These are phyloP conservation scores for Pseudocercospora fijiensis DNA, from an alignment of 2,329 filamentous ascomycete species.

Conservation along the genomic window DNA sequence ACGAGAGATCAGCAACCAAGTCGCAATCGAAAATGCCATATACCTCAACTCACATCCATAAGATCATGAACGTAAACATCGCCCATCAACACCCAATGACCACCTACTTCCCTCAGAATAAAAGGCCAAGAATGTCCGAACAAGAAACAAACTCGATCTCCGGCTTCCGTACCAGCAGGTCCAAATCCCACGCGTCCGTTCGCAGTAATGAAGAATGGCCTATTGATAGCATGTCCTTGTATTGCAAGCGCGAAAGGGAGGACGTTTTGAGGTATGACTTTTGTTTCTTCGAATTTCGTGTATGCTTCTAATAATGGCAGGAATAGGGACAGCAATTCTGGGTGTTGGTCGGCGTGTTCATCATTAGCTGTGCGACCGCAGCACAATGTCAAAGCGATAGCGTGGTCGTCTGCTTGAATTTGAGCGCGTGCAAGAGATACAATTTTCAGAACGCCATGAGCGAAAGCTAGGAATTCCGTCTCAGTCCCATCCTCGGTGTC, in stretches of 20 bases:
- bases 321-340: neutral
- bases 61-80: constrained; percentile 10
- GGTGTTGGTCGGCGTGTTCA: neutral
- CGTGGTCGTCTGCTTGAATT: neutral
- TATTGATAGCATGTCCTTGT: neutral
- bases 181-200: neutral
- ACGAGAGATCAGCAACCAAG: neutral
- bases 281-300: neutral
- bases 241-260: neutral
- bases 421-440: neutral
- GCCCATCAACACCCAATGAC: constrained; percentile 1
- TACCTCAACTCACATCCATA: constrained; percentile 11
- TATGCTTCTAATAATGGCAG: neutral
- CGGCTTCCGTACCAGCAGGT: neutral
- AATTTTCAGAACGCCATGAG: neutral
- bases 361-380: neutral
- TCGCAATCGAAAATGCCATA: neutral
- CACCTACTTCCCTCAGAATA: neutral
- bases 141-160: constrained; percentile 3
- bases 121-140: neutral
- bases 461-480: neutral
- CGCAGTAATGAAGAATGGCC: constrained; percentile 5
- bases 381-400: neutral
- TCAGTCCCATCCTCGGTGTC: neutral
- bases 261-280: neutral